A percentile compares a stretch with the other conserved stretches of the same genome.
These are phyloP conservation scores for Hordeum pubiflorum DNA, from an alignment of 202 grass and related monocot species.

Conservation along the genomic window DNA sequence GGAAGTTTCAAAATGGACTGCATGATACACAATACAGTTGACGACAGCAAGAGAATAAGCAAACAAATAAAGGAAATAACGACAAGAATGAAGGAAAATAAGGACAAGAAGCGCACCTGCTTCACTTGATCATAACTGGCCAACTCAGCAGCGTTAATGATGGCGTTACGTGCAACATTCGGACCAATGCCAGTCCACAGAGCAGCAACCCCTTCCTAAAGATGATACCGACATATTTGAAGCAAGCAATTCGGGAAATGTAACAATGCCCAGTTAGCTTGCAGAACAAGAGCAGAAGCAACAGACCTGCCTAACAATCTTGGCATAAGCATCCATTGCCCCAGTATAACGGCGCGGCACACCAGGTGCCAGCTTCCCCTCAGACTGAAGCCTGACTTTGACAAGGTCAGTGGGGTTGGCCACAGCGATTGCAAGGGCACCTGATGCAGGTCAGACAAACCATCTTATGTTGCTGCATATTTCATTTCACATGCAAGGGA, in stretches of 20 bases:
- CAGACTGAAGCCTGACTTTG: constrained; percentile 81
- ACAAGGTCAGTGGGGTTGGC: constrained; percentile 97
- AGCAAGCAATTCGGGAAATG: not conserved
- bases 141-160: constrained; percentile 89
- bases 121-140: constrained; percentile 98
- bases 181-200: constrained; percentile 80
- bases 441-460: constrained; percentile 24
- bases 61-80: not conserved
- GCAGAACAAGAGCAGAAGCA: not conserved
- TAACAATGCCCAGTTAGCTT: not conserved
- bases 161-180: constrained; percentile 69
- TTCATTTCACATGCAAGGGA: not conserved
- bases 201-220: constrained; percentile 56
- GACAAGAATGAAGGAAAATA: not conserved
- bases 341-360: constrained; percentile 62
- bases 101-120: constrained; percentile 34
- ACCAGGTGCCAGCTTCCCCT: constrained; percentile 78
- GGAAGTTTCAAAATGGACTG: constrained; percentile 90
- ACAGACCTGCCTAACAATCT: constrained; percentile 60
- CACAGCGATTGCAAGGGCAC: constrained; percentile 66
- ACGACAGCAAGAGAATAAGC: not conserved
- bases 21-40: not conserved
- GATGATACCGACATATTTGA: not conserved
- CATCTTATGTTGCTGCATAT: not conserved
- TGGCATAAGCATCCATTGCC: constrained; percentile 69